phyloP scores from a whole-genome alignment of 148 eudicot genomes.

The Beta vulgaris region DNA sequence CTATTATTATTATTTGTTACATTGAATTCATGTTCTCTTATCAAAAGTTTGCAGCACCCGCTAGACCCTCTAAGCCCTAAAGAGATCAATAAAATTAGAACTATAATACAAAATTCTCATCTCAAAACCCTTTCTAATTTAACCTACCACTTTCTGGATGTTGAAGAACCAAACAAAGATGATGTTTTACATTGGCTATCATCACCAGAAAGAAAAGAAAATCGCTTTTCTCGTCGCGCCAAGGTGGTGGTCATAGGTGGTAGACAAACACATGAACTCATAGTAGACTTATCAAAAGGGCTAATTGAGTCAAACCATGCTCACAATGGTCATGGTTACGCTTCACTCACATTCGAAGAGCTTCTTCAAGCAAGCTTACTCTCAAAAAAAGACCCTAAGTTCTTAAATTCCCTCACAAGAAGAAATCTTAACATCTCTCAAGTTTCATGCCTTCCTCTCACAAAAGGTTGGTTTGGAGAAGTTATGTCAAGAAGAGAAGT shows the following conservation, averaged over 20 bases:
- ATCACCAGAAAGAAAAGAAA: background rate
- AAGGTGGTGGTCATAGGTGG: slow-evolving; percentile 58
- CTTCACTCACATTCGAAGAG: slow-evolving; percentile 61
- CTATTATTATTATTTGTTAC: slow-evolving; percentile 3
- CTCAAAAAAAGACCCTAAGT: slow-evolving; percentile 33
- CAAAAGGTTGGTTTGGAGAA: slow-evolving; percentile 84
- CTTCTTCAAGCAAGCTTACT: slow-evolving; percentile 47
- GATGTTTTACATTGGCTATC: slow-evolving; percentile 55
- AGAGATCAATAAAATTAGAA: slow-evolving; percentile 50
- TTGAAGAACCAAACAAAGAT: slow-evolving; percentile 75
- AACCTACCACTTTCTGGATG: slow-evolving; percentile 71
- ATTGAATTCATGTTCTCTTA: slow-evolving; percentile 1
- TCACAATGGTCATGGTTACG: slow-evolving; percentile 64
- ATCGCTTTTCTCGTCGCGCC: slow-evolving; percentile 57
- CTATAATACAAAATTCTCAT: slow-evolving; percentile 46
- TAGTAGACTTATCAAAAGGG: slow-evolving; percentile 42
- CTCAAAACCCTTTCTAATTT: slow-evolving; percentile 39
- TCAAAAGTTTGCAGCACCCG: slow-evolving; percentile 43
- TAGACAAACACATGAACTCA: slow-evolving; percentile 54
- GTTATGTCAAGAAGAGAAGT: slow-evolving; percentile 40
- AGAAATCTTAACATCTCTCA: slow-evolving; percentile 66
- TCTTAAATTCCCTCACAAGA: slow-evolving; percentile 45
- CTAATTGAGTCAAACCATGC: slow-evolving; percentile 44
- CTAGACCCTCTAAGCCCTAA: slow-evolving; percentile 65
- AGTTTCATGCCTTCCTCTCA: slow-evolving; percentile 69